Percentiles rank a stretch among this genome's conserved stretches.
Conservation (phyloP, 768 basidiomycete species). For the Panaeolus papilionaceus region DNA sequence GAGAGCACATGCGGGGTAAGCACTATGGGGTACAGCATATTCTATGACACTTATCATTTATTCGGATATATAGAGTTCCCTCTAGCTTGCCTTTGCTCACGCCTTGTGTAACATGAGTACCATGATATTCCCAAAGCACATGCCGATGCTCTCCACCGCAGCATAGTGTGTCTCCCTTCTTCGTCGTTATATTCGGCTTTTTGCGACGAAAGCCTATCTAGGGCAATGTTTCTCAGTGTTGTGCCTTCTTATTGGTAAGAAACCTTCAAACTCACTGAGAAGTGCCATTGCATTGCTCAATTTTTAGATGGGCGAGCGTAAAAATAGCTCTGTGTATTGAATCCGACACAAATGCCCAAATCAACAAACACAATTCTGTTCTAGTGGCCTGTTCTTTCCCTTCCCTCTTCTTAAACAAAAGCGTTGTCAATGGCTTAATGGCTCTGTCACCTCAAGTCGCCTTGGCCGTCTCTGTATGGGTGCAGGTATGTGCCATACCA, state of each 20-base stretch:
- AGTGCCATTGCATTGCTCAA: not conserved
- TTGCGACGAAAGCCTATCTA: not conserved
- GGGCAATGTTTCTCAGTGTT: not conserved
- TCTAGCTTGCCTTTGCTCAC: not conserved
- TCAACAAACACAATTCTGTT: not conserved
- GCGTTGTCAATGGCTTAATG: slow-evolving; percentile 23
- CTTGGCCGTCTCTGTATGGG: slow-evolving; percentile 26
- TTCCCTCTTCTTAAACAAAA: not conserved
- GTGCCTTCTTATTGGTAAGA: slow-evolving; percentile 1
- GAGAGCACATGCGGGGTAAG: not conserved
- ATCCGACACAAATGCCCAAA: not conserved
- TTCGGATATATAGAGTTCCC: not conserved
- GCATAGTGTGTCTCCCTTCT: not conserved
- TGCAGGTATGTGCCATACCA: slow-evolving; percentile 22
- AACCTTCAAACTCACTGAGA: not conserved
- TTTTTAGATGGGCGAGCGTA: not conserved
- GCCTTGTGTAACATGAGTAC: not conserved
- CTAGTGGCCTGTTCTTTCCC: not conserved
- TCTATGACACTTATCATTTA: not conserved
- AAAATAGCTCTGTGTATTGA: not conserved
- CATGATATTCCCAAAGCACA: not conserved
- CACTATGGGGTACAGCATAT: not conserved
- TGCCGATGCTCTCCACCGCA: not conserved
- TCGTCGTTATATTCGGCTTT: not conserved
- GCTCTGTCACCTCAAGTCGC: slow-evolving; percentile 24